Evolutionary conservation across 805 yeast species (phyloP).

Genomic region (Barnettozyma populi): DNA sequence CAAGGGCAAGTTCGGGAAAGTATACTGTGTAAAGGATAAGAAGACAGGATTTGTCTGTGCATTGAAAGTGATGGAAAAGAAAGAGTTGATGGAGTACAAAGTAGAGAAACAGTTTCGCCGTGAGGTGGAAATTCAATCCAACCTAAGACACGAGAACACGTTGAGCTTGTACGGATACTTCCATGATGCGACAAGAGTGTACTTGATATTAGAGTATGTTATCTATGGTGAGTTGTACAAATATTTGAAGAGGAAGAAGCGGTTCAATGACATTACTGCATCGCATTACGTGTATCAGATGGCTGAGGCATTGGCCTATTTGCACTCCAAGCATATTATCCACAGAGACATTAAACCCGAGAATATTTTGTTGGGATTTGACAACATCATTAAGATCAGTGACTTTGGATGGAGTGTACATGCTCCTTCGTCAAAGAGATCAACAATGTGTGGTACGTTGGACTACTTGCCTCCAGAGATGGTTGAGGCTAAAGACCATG

Average conservation of each 20-base stretch:
- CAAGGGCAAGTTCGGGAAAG: constrained; percentile 90
- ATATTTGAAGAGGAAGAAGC: constrained; percentile 54
- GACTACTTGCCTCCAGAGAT: constrained; percentile 95
- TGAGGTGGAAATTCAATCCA: constrained; percentile 87
- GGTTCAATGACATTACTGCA: constrained; percentile 70
- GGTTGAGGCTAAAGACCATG: constrained; percentile 80
- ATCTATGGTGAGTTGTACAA: constrained; percentile 84
- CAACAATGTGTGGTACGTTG: constrained; percentile 90
- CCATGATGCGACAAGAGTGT: constrained; percentile 74
- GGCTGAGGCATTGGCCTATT: constrained; percentile 68
- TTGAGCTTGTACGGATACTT: constrained; percentile 82
- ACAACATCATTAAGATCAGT: constrained; percentile 74
- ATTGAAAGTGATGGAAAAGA: constrained; percentile 83
- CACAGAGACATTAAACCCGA: constrained; percentile 96
- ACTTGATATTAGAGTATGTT: constrained; percentile 78
- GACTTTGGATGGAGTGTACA: constrained; percentile 96
- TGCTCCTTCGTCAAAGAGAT: constrained; percentile 51
- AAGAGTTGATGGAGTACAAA: constrained; percentile 66
- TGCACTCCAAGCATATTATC: constrained; percentile 75
- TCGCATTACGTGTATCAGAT: constrained; percentile 79
- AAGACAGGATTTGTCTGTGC: constrained; percentile 80
- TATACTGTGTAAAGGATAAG: constrained; percentile 80
- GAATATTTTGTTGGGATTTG: constrained; percentile 71
- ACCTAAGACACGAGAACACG: constrained; percentile 71
- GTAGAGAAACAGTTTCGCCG: constrained; percentile 83